Conservation (phyloP, 2,329 filamentous ascomycete species). For the Ambrosiella xylebori region DNA sequence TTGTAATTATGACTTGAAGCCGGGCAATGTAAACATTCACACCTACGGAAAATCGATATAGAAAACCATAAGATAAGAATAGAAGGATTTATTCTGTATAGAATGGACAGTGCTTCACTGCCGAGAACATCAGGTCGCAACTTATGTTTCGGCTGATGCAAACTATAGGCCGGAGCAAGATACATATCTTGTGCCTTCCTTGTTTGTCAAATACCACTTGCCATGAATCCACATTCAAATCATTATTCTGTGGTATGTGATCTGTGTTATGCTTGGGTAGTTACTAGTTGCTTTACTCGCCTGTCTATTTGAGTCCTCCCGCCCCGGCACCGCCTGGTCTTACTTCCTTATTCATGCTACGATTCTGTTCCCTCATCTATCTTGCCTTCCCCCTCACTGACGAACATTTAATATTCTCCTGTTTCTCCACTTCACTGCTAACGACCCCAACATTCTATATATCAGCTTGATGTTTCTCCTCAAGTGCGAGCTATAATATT, state of each 20-base stretch:
- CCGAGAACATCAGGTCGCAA: neutral
- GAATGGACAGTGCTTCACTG: neutral
- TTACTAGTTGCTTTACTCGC: neutral
- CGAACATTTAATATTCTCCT: neutral
- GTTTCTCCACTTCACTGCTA: neutral
- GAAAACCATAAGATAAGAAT: neutral
- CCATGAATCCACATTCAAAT: neutral
- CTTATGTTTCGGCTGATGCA: neutral
- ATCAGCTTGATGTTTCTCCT: neutral
- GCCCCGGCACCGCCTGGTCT: neutral
- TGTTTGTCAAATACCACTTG: neutral
- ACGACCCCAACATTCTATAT: neutral
- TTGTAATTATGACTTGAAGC: neutral
- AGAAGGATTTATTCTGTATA: neutral
- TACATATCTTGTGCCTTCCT: neutral
- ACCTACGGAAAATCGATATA: neutral
- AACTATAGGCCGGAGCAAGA: neutral
- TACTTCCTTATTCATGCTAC: conserved; percentile 1
- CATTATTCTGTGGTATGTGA: neutral
- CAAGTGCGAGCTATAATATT: neutral
- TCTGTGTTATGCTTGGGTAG: neutral
- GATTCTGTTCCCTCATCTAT: neutral
- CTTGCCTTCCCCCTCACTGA: neutral
- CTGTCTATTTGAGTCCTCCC: neutral
- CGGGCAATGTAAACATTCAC: neutral